Evolutionary conservation across 805 yeast species (phyloP).

Genomic region (Saturnispora hagleri): DNA sequence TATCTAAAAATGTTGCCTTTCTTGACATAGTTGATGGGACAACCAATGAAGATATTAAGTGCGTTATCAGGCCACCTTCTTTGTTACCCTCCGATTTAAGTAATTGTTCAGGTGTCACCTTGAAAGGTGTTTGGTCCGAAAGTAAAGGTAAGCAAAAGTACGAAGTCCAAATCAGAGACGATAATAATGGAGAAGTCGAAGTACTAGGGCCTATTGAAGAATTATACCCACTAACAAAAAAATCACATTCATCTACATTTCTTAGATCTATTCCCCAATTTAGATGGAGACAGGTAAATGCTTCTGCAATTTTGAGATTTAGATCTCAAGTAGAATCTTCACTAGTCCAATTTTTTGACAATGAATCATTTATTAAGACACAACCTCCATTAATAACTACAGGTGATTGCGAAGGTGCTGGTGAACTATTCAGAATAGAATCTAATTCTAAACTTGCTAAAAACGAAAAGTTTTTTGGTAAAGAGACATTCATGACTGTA

Average conservation of each 20-base stretch:
- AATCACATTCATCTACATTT: slow-evolving; percentile 54
- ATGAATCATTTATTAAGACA: slow-evolving; percentile 54
- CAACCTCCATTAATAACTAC: slow-evolving; percentile 82
- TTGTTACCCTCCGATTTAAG: slow-evolving; percentile 24
- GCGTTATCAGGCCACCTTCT: slow-evolving; percentile 39
- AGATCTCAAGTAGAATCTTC: slow-evolving; percentile 57
- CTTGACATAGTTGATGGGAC: slow-evolving; percentile 79
- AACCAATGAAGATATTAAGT: slow-evolving; percentile 40
- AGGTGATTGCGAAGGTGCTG: slow-evolving; percentile 96
- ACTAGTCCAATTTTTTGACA: slow-evolving; percentile 45
- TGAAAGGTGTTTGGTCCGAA: slow-evolving; percentile 29
- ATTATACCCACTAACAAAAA: slow-evolving; percentile 77
- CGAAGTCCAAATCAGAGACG: slow-evolving; percentile 38
- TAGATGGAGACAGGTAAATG: slow-evolving; percentile 62
- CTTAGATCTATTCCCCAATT: slow-evolving; percentile 67
- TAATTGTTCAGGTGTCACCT: slow-evolving; percentile 30
- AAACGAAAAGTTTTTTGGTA: slow-evolving; percentile 46
- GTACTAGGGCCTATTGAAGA: slow-evolving; percentile 56
- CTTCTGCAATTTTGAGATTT: slow-evolving; percentile 59
- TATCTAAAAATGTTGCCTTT: slow-evolving; percentile 70
- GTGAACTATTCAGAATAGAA: slow-evolving; percentile 67
- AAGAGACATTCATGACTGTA: slow-evolving; percentile 68
- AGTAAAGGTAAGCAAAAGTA: slow-evolving; percentile 43
- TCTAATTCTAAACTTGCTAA: slow-evolving; percentile 20
- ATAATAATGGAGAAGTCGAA: slow-evolving; percentile 25